Evolutionary conservation across 2,329 filamentous ascomycete genomes (phyloP).

Genomic region (Phialophora macrospora): DNA sequence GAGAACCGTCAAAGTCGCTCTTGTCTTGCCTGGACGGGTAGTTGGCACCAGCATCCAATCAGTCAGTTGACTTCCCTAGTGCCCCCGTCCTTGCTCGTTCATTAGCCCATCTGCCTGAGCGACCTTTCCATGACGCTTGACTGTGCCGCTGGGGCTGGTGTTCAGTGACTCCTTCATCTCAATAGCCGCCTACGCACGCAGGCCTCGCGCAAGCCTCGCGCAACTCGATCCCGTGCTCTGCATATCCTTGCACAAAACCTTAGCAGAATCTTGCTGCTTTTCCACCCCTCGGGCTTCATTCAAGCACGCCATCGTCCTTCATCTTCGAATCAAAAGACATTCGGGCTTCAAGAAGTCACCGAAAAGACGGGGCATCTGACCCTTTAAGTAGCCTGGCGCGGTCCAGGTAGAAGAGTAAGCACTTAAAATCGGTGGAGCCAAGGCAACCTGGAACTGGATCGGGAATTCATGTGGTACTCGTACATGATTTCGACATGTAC

Average conservation of each 20-base stretch:
- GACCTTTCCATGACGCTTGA: not conserved
- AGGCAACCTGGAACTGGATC: not conserved
- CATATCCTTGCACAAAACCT: not conserved
- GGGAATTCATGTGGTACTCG: not conserved
- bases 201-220: constrained; percentile 5
- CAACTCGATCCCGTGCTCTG: not conserved
- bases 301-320: constrained; percentile 6
- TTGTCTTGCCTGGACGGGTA: not conserved
- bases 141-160: not conserved
- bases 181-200: not conserved
- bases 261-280: constrained; percentile 17
- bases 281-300: constrained; percentile 15
- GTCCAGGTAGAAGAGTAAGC: constrained; percentile 10
- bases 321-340: constrained; percentile 12
- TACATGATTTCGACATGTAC: not conserved
- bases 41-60: not conserved
- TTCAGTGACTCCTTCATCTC: not conserved
- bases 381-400: constrained; percentile 16
- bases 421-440: constrained; percentile 1
- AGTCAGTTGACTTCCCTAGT: not conserved
- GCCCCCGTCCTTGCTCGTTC: not conserved
- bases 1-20: not conserved
- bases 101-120: not conserved
- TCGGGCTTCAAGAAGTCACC: constrained; percentile 21
- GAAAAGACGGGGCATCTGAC: constrained; percentile 11